phyloP scores from a whole-genome alignment of 257 asterid species.

The Striga asiatica region DNA sequence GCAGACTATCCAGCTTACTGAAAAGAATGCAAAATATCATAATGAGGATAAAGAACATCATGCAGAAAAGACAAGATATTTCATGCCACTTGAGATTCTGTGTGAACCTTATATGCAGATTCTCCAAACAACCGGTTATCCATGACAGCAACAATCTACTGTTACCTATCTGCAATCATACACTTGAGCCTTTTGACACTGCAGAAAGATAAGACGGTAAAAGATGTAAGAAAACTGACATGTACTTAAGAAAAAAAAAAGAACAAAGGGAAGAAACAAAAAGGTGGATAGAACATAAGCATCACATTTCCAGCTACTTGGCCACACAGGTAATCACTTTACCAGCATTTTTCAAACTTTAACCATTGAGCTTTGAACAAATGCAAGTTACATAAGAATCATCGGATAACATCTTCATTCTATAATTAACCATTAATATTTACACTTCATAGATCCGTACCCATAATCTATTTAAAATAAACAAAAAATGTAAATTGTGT shows the following conservation, averaged over 20 bases:
- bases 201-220: slow-evolving; percentile 11
- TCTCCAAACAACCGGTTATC: slow-evolving; percentile 5
- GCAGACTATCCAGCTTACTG: neutral
- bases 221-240: neutral
- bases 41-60: neutral
- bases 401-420: neutral
- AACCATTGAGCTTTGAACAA: neutral
- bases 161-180: slow-evolving; percentile 14
- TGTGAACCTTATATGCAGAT: slow-evolving; percentile 25
- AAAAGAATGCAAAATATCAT: neutral
- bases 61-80: slow-evolving; percentile 4
- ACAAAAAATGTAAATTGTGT: neutral
- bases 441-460: neutral
- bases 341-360: too few species aligned
- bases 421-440: neutral
- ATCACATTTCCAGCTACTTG: too few species aligned
- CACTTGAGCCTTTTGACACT: slow-evolving; percentile 7
- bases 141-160: slow-evolving; percentile 13
- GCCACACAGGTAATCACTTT: too few species aligned
- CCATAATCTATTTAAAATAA: neutral
- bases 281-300: too few species aligned
- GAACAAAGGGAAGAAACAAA: too few species aligned
- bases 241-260: neutral
- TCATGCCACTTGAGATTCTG: slow-evolving; percentile 1
- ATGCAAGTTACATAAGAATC: neutral